Base-by-base conservation (phyloP, 306 rosid species). In the Alnus rubra region DNA sequence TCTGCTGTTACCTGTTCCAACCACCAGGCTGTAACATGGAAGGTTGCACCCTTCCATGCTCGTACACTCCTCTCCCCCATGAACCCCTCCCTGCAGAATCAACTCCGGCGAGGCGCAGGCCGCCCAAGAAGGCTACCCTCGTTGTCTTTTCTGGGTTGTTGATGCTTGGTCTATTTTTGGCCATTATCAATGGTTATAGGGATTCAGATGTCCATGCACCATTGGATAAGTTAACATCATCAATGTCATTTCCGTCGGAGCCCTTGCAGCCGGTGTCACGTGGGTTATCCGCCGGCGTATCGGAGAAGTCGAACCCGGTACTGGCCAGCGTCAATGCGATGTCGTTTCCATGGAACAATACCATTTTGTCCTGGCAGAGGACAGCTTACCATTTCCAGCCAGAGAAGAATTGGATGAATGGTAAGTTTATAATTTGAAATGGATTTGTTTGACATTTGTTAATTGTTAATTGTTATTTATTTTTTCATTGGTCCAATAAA, bases 341-440 rank as follows among this genome's bases (percentile, higher is more conserved):
- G 76, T 82, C 51, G 2, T 92, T 74, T 82, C 92, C 94, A 0
- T 94, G 98, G 98, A 89, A 86, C 79, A 83, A 92, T 33, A 88
- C 77, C 51, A 87, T 94, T 92, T 52, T 94, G 47, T 90, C 97
- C 0, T 94, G 98, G 98, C 98, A 94, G 86, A 89, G 98, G 82
- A 94, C 93, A 0, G 88, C 97, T 42, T 94, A 59, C 77, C 98
- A 94, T 83, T 94, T 94, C 76, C 98, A 94, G 78, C 98, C 98
- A 0, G 88, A 92, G 77, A 86, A 84, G 82, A 94, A 94, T 82
- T 92, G 98, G 98, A 92, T 92, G 98, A 94, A 94, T 65, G 98
- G 98, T 92, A 86, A 15, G 16, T 76, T 9, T 28, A 44, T 23
- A 23, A 23, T 69, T 23, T 69, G 13, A 37, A n/a, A 9, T 30